A percentile compares a stretch with the other conserved stretches of the same genome.
Conservation (phyloP, 2,329 filamentous ascomycete species). For the Onygenales sp. region DNA sequence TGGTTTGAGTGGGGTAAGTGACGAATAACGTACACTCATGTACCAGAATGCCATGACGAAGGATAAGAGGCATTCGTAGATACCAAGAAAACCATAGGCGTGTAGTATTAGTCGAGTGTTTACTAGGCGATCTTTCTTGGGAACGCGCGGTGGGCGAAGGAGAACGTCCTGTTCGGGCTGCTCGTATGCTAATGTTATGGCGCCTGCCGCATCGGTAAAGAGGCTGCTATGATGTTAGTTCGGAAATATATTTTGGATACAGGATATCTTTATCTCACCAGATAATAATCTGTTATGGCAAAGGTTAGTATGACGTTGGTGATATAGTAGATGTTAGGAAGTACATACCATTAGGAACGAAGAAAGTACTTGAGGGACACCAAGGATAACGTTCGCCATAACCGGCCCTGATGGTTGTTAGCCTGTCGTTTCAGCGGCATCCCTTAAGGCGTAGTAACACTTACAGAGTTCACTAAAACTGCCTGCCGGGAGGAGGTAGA, state of each 20-base stretch:
- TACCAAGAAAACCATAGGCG: slow-evolving; percentile 60
- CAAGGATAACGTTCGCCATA: slow-evolving; percentile 62
- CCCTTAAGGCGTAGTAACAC: not conserved
- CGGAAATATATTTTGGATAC: not conserved
- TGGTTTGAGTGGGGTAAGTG: slow-evolving; percentile 10
- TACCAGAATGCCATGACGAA: slow-evolving; percentile 62
- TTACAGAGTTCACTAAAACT: slow-evolving; percentile 60
- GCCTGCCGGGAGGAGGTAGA: slow-evolving; percentile 65
- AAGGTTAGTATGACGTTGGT: not conserved
- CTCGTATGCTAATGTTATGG: slow-evolving; percentile 67
- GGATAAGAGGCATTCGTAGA: slow-evolving; percentile 50
- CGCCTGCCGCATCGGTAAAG: slow-evolving; percentile 67
- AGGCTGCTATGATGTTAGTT: slow-evolving; percentile 31
- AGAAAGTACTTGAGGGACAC: slow-evolving; percentile 62
- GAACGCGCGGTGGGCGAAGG: slow-evolving; percentile 56
- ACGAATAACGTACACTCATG: slow-evolving; percentile 23
- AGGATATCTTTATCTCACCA: slow-evolving; percentile 32
- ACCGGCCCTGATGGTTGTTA: slow-evolving; percentile 47
- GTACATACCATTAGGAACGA: slow-evolving; percentile 55
- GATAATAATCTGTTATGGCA: slow-evolving; percentile 43
- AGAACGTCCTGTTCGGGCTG: slow-evolving; percentile 68
- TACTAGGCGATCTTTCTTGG: slow-evolving; percentile 62
- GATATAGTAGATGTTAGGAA: not conserved
- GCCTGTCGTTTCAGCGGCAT: not conserved
- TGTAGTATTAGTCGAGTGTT: slow-evolving; percentile 64